Percentiles rank a stretch among this genome's conserved stretches.
Evolutionary conservation across 2,329 filamentous ascomycete species (phyloP).

Genomic region (Paracorniculantispora psalliotae): DNA sequence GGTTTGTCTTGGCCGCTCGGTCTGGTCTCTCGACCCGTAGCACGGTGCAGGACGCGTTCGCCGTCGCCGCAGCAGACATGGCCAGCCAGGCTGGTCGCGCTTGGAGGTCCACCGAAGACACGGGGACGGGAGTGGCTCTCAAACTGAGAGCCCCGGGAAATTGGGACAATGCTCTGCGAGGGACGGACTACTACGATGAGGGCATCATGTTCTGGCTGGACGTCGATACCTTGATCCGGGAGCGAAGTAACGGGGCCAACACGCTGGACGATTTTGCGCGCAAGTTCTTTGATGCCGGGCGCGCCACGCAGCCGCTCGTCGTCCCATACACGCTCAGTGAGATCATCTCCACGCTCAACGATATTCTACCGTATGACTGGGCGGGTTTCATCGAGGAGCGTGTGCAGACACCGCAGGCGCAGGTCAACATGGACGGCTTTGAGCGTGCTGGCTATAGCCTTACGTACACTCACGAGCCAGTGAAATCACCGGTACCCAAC

Average conservation of each 20-base stretch:
- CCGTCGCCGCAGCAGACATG: not conserved
- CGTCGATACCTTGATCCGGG: constrained; percentile 12
- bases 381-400: not conserved
- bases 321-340: constrained; percentile 12
- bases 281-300: not conserved
- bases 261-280: constrained; percentile 10
- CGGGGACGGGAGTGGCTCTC: constrained; percentile 11
- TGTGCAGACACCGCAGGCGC: constrained; percentile 1
- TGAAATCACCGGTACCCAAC: not conserved
- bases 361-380: constrained; percentile 4
- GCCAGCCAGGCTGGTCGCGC: constrained; percentile 5
- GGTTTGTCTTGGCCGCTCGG: constrained; percentile 8
- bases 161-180: constrained; percentile 8
- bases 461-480: not conserved
- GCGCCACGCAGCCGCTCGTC: not conserved
- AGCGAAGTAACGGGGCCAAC: not conserved
- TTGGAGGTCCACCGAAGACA: constrained; percentile 14
- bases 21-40: not conserved
- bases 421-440: constrained; percentile 11
- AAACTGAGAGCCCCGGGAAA: not conserved
- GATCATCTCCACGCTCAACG: constrained; percentile 2
- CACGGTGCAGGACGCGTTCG: not conserved
- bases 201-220: constrained; percentile 13
- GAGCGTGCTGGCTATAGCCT: constrained; percentile 13
- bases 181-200: constrained; percentile 11